Evolutionary conservation across 345 rosid species (phyloP).

Genomic region (Passiflora organensis): DNA sequence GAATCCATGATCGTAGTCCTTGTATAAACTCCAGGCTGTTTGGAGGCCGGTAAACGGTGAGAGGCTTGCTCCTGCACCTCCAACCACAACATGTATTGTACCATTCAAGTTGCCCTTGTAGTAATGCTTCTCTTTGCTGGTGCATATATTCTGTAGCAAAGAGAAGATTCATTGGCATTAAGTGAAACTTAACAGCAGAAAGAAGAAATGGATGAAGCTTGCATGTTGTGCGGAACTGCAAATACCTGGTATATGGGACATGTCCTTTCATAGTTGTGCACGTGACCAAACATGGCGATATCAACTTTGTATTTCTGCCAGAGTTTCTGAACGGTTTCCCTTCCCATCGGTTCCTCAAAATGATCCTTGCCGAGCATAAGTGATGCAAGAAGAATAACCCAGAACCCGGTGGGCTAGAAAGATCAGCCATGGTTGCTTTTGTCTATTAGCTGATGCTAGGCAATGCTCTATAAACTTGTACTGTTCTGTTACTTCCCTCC

Average conservation of each 20-base stretch:
- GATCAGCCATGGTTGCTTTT: slow-evolving; percentile 67
- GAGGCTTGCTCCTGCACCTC: slow-evolving; percentile 68
- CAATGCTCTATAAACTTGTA: slow-evolving; percentile 65
- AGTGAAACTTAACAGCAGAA: too few species aligned
- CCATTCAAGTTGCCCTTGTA: slow-evolving; percentile 52
- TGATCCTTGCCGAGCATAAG: slow-evolving; percentile 49
- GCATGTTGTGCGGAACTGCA: too few species aligned
- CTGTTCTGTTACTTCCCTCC: slow-evolving; percentile 78
- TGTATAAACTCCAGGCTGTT: slow-evolving; percentile 52
- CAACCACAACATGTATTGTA: slow-evolving; percentile 68
- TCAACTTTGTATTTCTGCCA: slow-evolving; percentile 84
- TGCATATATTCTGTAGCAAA: slow-evolving; percentile 50
- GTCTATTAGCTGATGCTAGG: slow-evolving; percentile 61
- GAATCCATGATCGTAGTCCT: slow-evolving; percentile 38
- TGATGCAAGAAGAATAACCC: slow-evolving; percentile 52
- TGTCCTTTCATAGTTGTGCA: slow-evolving; percentile 71
- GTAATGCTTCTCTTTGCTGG: slow-evolving; percentile 37
- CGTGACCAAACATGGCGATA: slow-evolving; percentile 65
- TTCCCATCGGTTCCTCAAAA: slow-evolving; percentile 71
- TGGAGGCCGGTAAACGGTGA: slow-evolving; percentile 37
- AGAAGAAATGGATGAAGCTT: too few species aligned
- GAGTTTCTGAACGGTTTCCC: slow-evolving; percentile 59
- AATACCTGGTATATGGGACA: slow-evolving; percentile 70
- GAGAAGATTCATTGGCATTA: too few species aligned
- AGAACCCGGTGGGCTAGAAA: slow-evolving; percentile 70